A percentile compares a stretch with the other conserved stretches of the same genome.
phyloP scores from a whole-genome alignment of 371 early-diverging fungal genomes.

The Mortierella sp. region DNA sequence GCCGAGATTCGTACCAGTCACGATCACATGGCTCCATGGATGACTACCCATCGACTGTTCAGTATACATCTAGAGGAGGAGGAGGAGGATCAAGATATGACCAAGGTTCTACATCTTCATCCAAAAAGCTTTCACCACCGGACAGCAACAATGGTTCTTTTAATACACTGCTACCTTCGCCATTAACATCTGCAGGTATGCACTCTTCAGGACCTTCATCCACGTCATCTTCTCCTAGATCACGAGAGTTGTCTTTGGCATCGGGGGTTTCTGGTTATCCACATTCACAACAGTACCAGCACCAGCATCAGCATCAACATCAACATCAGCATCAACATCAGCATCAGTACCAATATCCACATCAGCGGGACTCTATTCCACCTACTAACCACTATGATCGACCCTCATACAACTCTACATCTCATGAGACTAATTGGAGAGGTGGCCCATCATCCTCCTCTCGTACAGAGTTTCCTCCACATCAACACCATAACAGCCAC shows the following conservation, averaged over 20 bases:
- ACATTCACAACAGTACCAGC: constrained; percentile 24
- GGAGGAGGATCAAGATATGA: background rate
- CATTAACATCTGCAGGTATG: constrained; percentile 5
- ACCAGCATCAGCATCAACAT: constrained; percentile 6
- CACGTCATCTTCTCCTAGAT: constrained; percentile 29
- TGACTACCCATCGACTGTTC: background rate
- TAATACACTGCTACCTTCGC: constrained; percentile 10
- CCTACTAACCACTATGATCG: background rate
- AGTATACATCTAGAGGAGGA: background rate
- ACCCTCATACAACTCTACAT: background rate
- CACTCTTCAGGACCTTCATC: constrained; percentile 38
- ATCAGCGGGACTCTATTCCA: constrained; percentile 1
- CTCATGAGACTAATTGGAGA: background rate
- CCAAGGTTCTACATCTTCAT: background rate
- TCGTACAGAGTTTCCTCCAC: constrained; percentile 5
- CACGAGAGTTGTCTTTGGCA: constrained; percentile 14
- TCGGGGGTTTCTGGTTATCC: background rate
- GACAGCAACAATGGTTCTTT: background rate
- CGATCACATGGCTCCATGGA: background rate
- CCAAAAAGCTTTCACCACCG: constrained; percentile 11
- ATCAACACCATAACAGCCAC: constrained; percentile 8
- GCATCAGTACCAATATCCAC: constrained; percentile 8
- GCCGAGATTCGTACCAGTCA: background rate
- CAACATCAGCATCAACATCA: constrained; percentile 18
- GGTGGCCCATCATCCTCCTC: background rate